These are phyloP conservation scores for Globisporangium abappressorium DNA, from an alignment of 352 stramenopile genomes.

Conservation along the genomic window DNA sequence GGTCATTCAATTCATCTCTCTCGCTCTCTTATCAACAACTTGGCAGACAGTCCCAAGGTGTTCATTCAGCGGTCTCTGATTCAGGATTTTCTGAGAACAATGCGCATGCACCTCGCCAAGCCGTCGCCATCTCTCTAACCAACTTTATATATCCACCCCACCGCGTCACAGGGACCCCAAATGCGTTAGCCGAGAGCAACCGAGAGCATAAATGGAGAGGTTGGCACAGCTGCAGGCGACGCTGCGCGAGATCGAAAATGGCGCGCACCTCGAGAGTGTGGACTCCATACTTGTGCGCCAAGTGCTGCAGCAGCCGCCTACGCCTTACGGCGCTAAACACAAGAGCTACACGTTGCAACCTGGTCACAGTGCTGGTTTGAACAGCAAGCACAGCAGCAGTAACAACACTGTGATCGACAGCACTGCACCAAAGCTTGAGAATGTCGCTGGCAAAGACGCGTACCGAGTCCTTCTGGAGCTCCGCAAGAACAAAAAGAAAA, in stretches of 20 bases:
- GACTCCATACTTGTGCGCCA: constrained; percentile 51
- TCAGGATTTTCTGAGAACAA: constrained; percentile 11
- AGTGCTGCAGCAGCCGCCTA: constrained; percentile 31
- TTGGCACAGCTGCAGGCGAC: constrained; percentile 42
- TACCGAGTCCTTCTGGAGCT: constrained; percentile 44
- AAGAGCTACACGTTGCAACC: neutral
- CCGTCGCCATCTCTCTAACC: neutral
- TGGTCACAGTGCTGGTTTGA: neutral
- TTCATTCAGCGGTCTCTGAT: neutral
- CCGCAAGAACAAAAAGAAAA: constrained; percentile 21
- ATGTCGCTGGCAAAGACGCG: constrained; percentile 28
- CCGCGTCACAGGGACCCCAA: too few relatives aligned
- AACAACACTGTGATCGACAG: neutral
- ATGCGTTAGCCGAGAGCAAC: too few relatives aligned
- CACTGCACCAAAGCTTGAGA: neutral
- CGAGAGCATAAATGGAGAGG: constrained; percentile 15
- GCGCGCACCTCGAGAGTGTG: constrained; percentile 41
- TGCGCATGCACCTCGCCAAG: neutral
- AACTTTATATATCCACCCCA: neutral
- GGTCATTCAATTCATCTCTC: neutral
- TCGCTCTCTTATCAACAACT: neutral
- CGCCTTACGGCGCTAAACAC: neutral
- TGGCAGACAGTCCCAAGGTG: too few relatives aligned
- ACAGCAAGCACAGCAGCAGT: neutral
- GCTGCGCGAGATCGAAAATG: constrained; percentile 56